A percentile compares a stretch with the other conserved stretches of the same genome.
Conservation (phyloP, 2,329 filamentous ascomycete genomes). For the Thielaviopsis populi region DNA sequence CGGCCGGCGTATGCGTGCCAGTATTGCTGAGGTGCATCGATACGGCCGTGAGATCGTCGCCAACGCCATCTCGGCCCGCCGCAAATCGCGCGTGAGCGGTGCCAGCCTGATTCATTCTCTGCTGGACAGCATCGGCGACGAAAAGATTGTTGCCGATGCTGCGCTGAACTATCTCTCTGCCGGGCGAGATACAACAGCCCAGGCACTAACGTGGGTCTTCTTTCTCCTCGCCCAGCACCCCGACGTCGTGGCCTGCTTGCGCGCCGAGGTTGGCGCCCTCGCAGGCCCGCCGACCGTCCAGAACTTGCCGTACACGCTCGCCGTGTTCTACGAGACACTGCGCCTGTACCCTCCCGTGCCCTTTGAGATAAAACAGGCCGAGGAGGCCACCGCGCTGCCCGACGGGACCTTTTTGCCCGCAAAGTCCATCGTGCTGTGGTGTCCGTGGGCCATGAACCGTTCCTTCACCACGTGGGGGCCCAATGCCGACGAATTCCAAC, state of each 20-base stretch:
- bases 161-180: slow-evolving; percentile 53
- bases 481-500: slow-evolving; percentile 40
- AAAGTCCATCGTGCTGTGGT: slow-evolving; percentile 44
- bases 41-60: slow-evolving; percentile 44
- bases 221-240: slow-evolving; percentile 43
- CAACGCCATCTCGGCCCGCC: slow-evolving; percentile 33
- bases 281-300: slow-evolving; percentile 22
- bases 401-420: slow-evolving; percentile 44
- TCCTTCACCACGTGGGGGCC: slow-evolving; percentile 41
- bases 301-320: slow-evolving; percentile 41
- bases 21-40: slow-evolving; percentile 35
- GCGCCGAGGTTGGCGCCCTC: slow-evolving; percentile 27
- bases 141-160: slow-evolving; percentile 44
- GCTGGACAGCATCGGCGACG: slow-evolving; percentile 39
- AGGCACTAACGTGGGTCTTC: slow-evolving; percentile 49
- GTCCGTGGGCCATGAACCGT: slow-evolving; percentile 48
- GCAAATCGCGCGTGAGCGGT: neutral
- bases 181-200: slow-evolving; percentile 48
- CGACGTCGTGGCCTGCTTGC: slow-evolving; percentile 27
- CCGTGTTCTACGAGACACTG: slow-evolving; percentile 47
- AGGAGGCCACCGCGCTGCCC: slow-evolving; percentile 36
- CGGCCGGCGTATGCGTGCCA: slow-evolving; percentile 32
- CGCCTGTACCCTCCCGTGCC: slow-evolving; percentile 50
- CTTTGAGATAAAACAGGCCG: slow-evolving; percentile 49
- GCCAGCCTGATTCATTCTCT: slow-evolving; percentile 46